Evolutionary conservation across 192 early-diverging fungal species (phyloP), one percentile per base, ranked within the genome.

Genomic region (Paraglomus brasilianum): DNA sequence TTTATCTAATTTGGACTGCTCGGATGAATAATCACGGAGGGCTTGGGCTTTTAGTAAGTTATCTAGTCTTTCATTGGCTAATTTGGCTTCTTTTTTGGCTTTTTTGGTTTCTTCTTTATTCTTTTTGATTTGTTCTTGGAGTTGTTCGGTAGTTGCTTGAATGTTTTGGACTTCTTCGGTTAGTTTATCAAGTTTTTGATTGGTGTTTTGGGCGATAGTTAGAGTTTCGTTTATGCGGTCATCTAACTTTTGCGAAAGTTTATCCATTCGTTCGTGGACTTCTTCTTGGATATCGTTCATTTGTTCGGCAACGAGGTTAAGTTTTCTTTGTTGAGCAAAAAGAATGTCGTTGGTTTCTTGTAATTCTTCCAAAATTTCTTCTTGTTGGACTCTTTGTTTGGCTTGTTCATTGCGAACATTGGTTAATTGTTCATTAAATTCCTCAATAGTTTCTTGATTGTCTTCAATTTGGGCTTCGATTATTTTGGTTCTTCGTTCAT

Each of bases 21-120:
- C 1, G 0, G 1, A 1, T 11, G 58, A 60, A 15, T 5, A 60
- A 60, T 60, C 40, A 42, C 4, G 0, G 4, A 60, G 38, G 15
- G 36, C 13, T 61, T 61, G 59, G 0, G 40, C 0, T 45, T 61
- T 61, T 10, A 61, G 8, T 36, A 61, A 42, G 36, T 61, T 61
- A 1, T 61, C 59, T n/a, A 61, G 36, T 45, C 59, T 2, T 61
- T 61, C 10, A 7, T 61, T 61, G 22, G 59, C 39, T 19, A 41
- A 2, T 44, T 44, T 45, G 17, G 59, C 59, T 21, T 61, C 38
- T 17, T 61, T 0, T 61, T 61, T 61, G 39, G 39, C 15, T 61
- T 61, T 40, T 61, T 61, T 43, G 15, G 59, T 61, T 40, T 61
- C 42, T n/a, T 44, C 39, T 43, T 61, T 61, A 7, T 61, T 61